phyloP scores from a whole-genome alignment of 1,139 yeast genomes.

The Scheffersomyces illinoinensis region DNA sequence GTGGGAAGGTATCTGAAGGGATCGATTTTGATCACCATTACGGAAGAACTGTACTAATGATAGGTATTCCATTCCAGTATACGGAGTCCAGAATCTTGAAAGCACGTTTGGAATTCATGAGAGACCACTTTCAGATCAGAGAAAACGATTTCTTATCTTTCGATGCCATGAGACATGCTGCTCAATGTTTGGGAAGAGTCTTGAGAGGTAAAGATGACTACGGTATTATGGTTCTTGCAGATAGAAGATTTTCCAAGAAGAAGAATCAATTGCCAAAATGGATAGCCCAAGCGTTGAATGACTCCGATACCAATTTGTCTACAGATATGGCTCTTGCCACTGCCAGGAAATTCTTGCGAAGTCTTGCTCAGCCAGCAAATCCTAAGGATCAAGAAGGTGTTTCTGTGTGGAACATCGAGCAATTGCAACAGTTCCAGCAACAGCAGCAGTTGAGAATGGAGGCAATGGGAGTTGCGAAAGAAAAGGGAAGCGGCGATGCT shows the following conservation, averaged over 20 bases:
- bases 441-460: constrained; percentile 38
- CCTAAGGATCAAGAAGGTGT: constrained; percentile 93
- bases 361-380: constrained; percentile 92
- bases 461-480: constrained; percentile 11
- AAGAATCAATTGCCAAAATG: constrained; percentile 90
- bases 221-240: constrained; percentile 98
- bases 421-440: constrained; percentile 62
- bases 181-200: constrained; percentile 96
- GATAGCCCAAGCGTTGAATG: constrained; percentile 91
- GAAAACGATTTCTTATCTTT: constrained; percentile 94
- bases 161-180: constrained; percentile 99
- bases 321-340: constrained; percentile 98
- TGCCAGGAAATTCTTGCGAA: constrained; percentile 87
- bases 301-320: constrained; percentile 87
- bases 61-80: constrained; percentile 98
- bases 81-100: constrained; percentile 95
- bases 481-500: constrained; percentile 10
- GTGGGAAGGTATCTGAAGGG: constrained; percentile 98
- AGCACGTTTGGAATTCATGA: constrained; percentile 87
- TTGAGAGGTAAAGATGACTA: constrained; percentile 97
- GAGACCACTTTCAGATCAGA: constrained; percentile 89
- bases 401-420: constrained; percentile 86
- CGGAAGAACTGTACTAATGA: constrained; percentile 96
- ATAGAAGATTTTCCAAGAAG: constrained; percentile 85
- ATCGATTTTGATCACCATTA: constrained; percentile 98